Evolutionary conservation across 169 alveolate genomes (phyloP).

Genomic region (Plasmodium chabaudi): DNA sequence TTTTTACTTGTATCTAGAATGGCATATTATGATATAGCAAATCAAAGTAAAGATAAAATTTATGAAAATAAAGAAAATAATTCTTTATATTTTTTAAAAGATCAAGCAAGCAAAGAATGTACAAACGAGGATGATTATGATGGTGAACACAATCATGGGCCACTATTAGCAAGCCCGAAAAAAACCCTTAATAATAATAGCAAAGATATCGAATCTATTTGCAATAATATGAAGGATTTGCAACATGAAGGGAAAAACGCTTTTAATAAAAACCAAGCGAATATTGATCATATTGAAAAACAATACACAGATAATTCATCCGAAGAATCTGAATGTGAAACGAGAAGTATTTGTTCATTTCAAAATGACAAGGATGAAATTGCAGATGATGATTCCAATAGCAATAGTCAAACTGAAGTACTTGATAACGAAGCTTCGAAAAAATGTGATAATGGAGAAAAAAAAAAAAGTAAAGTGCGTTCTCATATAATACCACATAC

Average conservation of each 20-base stretch:
- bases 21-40: conserved; percentile 49
- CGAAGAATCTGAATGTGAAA: background rate
- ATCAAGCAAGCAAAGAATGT: conserved; percentile 7
- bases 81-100: conserved; percentile 11
- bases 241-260: background rate
- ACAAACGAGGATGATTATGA: conserved; percentile 34
- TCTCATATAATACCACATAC: background rate
- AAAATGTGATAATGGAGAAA: background rate
- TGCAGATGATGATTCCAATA: background rate
- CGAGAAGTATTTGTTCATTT: background rate
- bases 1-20: conserved; percentile 70
- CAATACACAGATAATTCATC: background rate
- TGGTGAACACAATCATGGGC: background rate
- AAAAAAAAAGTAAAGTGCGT: background rate
- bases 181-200: too few relatives aligned
- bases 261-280: background rate
- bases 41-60: conserved; percentile 18
- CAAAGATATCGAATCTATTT: conserved; percentile 1
- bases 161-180: background rate
- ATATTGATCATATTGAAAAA: background rate
- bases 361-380: background rate
- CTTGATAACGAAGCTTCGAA: background rate
- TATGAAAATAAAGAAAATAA: conserved; percentile 24
- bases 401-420: background rate
- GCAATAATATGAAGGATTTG: background rate